Percentiles rank a stretch among this genome's conserved stretches.
phyloP scores from a whole-genome alignment of 1,284 basidiomycete species.

The Fistulina hepatica region DNA sequence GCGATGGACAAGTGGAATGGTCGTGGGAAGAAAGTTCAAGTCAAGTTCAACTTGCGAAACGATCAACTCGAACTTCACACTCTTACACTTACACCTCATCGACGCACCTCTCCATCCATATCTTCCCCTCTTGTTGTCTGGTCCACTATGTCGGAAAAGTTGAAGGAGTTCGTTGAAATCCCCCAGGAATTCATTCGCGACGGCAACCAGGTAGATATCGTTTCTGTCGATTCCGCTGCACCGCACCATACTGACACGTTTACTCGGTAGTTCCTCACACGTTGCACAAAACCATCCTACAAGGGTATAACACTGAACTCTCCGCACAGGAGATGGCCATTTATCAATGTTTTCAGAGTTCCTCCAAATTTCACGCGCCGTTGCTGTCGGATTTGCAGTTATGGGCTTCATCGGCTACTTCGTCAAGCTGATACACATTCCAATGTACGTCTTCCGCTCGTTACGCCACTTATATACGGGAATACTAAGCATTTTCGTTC shows the following conservation, averaged over 20 bases:
- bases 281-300: constrained; percentile 96
- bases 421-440: constrained; percentile 93
- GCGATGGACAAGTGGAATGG: background rate
- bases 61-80: no score
- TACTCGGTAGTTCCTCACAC: constrained; percentile 74
- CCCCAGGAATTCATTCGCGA: constrained; percentile 90
- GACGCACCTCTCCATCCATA: constrained; percentile 10
- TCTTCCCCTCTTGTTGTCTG: constrained; percentile 16
- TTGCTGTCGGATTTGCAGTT: constrained; percentile 89
- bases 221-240: constrained; percentile 1
- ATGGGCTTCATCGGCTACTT: constrained; percentile 99
- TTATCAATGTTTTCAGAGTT: constrained; percentile 56
- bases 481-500: constrained; percentile 17
- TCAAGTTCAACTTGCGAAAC: no score
- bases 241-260: constrained; percentile 8
- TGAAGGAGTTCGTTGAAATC: constrained; percentile 85
- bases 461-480: constrained; percentile 1
- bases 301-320: constrained; percentile 68
- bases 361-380: constrained; percentile 83
- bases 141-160: constrained; percentile 73
- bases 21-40: no score
- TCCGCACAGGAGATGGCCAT: background rate
- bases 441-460: constrained; percentile 59
- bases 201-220: constrained; percentile 71
- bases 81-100: background rate